phyloP scores from a whole-genome alignment of 164 flowering plant species.

The Platanus orientalis region DNA sequence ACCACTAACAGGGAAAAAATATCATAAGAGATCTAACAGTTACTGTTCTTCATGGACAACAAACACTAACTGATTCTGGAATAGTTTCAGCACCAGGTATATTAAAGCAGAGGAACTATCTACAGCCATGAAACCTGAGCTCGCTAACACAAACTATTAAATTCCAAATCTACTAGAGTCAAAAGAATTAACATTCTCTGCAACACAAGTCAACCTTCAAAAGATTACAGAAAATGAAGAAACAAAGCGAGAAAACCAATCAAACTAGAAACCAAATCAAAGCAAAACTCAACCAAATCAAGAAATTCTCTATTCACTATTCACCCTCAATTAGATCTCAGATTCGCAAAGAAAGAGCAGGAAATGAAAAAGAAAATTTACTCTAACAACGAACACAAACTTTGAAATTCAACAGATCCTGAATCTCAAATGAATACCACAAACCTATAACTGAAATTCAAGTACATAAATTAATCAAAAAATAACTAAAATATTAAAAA shows the following conservation, averaged over 20 bases:
- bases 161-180: background rate
- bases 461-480: background rate
- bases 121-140: background rate
- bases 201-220: too few species aligned
- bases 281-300: background rate
- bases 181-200: background rate
- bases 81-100: background rate
- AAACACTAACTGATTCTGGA: background rate
- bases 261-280: background rate
- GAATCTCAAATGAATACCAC: slow-evolving; percentile 6
- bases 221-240: background rate
- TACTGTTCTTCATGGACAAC: background rate
- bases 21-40: background rate
- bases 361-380: too few species aligned
- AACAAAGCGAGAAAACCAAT: background rate
- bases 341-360: background rate
- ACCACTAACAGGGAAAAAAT: background rate
- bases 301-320: slow-evolving; percentile 1
- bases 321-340: slow-evolving; percentile 14
- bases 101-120: background rate
- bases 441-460: background rate
- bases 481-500: slow-evolving; percentile 1
- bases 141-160: background rate
- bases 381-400: too few species aligned
- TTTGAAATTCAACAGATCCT: slow-evolving; percentile 16